Base-by-base conservation (phyloP, 306 rosid species). In the Fragaria ananassa region DNA sequence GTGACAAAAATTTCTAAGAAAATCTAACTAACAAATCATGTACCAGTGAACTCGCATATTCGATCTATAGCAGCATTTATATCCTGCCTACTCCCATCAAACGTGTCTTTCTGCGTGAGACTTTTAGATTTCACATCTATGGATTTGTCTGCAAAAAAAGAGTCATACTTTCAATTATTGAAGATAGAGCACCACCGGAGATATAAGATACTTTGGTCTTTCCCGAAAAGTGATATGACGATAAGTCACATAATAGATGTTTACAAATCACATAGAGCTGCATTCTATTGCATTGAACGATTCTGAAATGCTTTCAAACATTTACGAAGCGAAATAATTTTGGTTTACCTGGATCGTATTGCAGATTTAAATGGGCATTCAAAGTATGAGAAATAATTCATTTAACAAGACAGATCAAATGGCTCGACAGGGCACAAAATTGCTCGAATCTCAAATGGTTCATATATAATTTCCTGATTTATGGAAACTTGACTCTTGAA, bases 11-110 rank as follows among this genome's bases (percentile, higher is more conserved):
- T 6, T 64, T 19, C 9, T 42, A 62, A 45, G 68, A 41, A 21
- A 27, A 14, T 35, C 10, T 14, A 58, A 10, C 34, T 21, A 14
- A 29, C 69, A 27, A 13, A 60, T 69, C 61, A 34, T 72, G 86
- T 88, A 90, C 99, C 99, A 21, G 93, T 90, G 83, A 90, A 92
- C 82, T 95, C 96, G 81, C 99, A 95, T 76, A 90, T 86, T 69
- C 84, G 91, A 76, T 95, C 97, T 78, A 87, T 87, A 68, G 99
- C 97, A 68, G 89, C 87, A 81, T 92, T 95, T 86, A 95, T 87
- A 78, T 85, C 85, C 83, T 88, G 83, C 76, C 99, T 91, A 83
- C 99, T 90, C 81, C 97, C 97, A 77, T 92, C 97, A 81, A 92
- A 92, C 18, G 91, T 84, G 65, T 88, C 96, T 83, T 90, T 92